Evolutionary conservation across 1,284 basidiomycete species (phyloP), one percentile per base, ranked within the genome.

Genomic region (Heterobasidion parviporum): DNA sequence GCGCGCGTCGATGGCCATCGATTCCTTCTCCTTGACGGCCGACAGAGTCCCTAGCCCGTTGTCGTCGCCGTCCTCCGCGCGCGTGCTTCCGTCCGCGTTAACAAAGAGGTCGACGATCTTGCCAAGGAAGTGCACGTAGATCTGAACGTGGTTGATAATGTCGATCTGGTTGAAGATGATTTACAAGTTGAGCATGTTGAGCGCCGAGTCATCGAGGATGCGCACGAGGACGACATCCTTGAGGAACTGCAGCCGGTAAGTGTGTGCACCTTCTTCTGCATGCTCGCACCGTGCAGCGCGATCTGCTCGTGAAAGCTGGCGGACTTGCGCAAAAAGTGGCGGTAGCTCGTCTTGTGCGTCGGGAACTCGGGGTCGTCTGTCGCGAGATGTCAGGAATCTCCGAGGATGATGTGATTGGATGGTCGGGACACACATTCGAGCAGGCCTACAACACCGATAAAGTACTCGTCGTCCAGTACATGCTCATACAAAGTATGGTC

Each of bases 141-240:
- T 80, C 66, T 94, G 89, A 50, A 98, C 83, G 68, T 96, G 88
- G 54, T 80, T 85, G 67, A 98, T 93, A 66, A 99, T 98, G 72
- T 99, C 96, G 65, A 96, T 94, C 71, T 99, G 96, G 73, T 98
- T 97, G 80, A 96, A 99, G 68, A 98, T 96, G 68, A 99, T 93
- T 71, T 92, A 92, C 15, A 92, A 94, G 72, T 94, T 98, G 65
- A 99, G 83, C 64, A 98, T 93, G 64, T 94, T 94, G 76, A 98
- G 96, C 0, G 94, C 98, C 1, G 93, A 90, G 69, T 99, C 97
- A 66, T 99, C 96, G 49, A 98, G 81, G 2, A 91, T 85, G 7
- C 96, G 85, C 0, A 94, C 94, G 36, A 99, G 87, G 41, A 99
- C 93, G 57, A 99, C 96, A 67, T 99, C 96, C 70, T 98, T 98